Evolutionary conservation across 192 early-diverging fungal species (phyloP).

Genomic region (Backusella liffmaniae): DNA sequence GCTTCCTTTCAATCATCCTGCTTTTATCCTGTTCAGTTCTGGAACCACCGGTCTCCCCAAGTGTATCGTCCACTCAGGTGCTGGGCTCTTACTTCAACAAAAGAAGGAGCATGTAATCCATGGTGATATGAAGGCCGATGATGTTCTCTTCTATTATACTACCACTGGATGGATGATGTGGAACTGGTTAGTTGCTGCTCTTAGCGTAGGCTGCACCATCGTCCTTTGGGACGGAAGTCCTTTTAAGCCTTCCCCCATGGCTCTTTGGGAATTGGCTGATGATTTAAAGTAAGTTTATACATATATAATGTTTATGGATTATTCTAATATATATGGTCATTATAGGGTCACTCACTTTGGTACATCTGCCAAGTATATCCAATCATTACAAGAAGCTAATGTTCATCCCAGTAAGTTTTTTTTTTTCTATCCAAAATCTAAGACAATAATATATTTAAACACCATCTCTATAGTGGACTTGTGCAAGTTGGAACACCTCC

Average conservation of each 20-base stretch:
- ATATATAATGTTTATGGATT: neutral
- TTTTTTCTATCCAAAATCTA: neutral
- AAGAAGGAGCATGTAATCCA: slow-evolving; percentile 94
- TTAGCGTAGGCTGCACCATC: slow-evolving; percentile 77
- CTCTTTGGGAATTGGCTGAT: slow-evolving; percentile 81
- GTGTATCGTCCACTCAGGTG: slow-evolving; percentile 93
- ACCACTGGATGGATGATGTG: slow-evolving; percentile 99
- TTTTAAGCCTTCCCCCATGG: slow-evolving; percentile 75
- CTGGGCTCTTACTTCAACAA: slow-evolving; percentile 89
- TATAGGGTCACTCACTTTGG: slow-evolving; percentile 86
- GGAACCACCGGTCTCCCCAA: slow-evolving; percentile 97
- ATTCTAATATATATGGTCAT: neutral
- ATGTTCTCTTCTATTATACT: slow-evolving; percentile 88
- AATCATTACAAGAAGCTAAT: slow-evolving; percentile 75
- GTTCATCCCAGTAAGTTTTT: slow-evolving; percentile 55
- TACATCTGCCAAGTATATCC: slow-evolving; percentile 94
- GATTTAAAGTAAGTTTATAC: slow-evolving; percentile 42
- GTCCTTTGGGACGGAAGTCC: slow-evolving; percentile 94
- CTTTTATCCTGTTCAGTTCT: slow-evolving; percentile 90
- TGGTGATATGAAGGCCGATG: slow-evolving; percentile 68
- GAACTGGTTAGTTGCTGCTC: slow-evolving; percentile 92
- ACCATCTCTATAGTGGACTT: slow-evolving; percentile 32
- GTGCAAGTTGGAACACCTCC: slow-evolving; percentile 63
- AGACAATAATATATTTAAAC: neutral
- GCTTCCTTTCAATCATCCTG: slow-evolving; percentile 87